Percentiles rank a stretch among this genome's conserved stretches.
These are phyloP conservation scores for Rubroboletus pulcherrimus DNA, from an alignment of 768 basidiomycete species.

Conservation along the genomic window DNA sequence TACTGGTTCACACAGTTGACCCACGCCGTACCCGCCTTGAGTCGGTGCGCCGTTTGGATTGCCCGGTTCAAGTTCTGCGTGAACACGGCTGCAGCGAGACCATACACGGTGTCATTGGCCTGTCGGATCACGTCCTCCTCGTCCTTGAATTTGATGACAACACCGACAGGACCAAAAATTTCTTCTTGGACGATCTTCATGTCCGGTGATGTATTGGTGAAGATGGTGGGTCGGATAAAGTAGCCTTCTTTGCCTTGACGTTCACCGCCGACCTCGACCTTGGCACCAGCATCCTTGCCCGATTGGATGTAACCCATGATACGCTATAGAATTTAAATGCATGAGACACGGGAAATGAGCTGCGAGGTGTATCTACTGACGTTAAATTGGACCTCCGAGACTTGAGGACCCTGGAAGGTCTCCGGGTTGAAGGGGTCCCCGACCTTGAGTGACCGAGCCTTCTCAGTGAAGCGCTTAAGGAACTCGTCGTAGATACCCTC, in stretches of 20 bases:
- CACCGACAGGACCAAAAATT: conserved; percentile 80
- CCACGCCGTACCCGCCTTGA: conserved; percentile 84
- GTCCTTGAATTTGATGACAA: conserved; percentile 71
- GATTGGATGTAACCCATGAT: conserved; percentile 76
- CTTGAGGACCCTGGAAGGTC: conserved; percentile 74
- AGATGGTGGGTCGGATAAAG: conserved; percentile 75
- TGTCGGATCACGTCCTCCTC: conserved; percentile 61
- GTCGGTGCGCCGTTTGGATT: conserved; percentile 61
- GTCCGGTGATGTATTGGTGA: conserved; percentile 58
- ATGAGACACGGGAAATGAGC: not conserved
- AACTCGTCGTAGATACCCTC: conserved; percentile 77
- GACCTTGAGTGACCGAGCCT: conserved; percentile 53
- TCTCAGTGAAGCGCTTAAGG: conserved; percentile 52
- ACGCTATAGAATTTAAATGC: conserved; percentile 41
- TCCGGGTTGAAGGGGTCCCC: conserved; percentile 66
- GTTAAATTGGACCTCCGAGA: conserved; percentile 70
- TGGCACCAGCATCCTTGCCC: conserved; percentile 72
- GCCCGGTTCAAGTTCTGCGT: conserved; percentile 74
- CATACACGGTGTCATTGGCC: conserved; percentile 87
- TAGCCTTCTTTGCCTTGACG: conserved; percentile 58
- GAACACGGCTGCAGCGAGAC: conserved; percentile 86
- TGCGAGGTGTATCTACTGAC: conserved; percentile 36
- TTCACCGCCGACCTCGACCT: conserved; percentile 57
- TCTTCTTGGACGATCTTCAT: conserved; percentile 77
- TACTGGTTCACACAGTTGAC: conserved; percentile 37